Evolutionary conservation across 2,329 filamentous ascomycete species (phyloP).

Genomic region (Orbilia ellipsospora): DNA sequence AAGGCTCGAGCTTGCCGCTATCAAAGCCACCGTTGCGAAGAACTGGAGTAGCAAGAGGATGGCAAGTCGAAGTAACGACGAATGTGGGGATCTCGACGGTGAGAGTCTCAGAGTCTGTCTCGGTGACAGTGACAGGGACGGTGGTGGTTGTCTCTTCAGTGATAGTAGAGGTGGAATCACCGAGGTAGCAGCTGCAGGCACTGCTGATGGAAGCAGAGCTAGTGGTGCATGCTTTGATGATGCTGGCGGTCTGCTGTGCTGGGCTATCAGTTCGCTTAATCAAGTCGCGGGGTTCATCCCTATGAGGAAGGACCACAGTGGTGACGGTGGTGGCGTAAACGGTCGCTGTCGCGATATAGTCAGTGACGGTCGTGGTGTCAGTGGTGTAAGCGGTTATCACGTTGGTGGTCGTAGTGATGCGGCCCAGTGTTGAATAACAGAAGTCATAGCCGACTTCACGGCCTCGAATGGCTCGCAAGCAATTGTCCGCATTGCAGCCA

Average conservation of each 20-base stretch:
- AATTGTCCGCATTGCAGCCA: constrained; percentile 28
- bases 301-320: constrained; percentile 12
- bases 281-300: background rate
- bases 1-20: constrained; percentile 13
- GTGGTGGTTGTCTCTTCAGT: constrained; percentile 11
- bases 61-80: constrained; percentile 20
- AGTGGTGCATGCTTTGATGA: constrained; percentile 10
- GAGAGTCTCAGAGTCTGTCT: constrained; percentile 10
- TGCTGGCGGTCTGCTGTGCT: background rate
- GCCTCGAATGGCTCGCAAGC: constrained; percentile 17
- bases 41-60: constrained; percentile 16
- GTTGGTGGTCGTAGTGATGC: constrained; percentile 11
- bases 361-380: constrained; percentile 2
- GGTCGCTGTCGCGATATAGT: constrained; percentile 7
- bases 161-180: constrained; percentile 14
- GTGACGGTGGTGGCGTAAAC: constrained; percentile 16
- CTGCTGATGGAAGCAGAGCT: constrained; percentile 10
- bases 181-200: constrained; percentile 31
- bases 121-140: constrained; percentile 20
- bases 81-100: constrained; percentile 13
- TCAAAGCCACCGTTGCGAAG: constrained; percentile 21
- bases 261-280: background rate
- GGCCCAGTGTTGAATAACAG: constrained; percentile 6
- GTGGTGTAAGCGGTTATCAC: constrained; percentile 14
- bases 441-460: background rate